Percentiles rank a stretch among this genome's conserved stretches.
Evolutionary conservation across 345 rosid genomes (phyloP).

Genomic region (Lumnitzera littorea): DNA sequence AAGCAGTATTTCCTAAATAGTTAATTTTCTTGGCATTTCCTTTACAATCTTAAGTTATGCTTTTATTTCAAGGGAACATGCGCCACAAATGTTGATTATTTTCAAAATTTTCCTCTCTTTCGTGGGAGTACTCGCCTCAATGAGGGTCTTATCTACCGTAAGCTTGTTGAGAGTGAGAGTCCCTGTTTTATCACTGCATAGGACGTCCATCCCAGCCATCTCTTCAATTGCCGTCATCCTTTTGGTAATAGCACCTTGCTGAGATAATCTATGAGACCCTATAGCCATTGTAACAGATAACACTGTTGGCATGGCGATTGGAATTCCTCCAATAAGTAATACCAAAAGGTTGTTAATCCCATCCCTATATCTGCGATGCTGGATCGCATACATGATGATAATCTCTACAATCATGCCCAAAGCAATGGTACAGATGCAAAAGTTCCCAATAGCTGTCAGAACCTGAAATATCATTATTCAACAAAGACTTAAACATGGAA

Average conservation of each 20-base stretch:
- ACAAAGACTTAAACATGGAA: too few species aligned
- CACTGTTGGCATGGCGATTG: constrained; percentile 90
- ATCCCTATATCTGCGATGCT: constrained; percentile 52
- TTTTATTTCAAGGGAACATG: neutral
- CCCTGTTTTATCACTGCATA: constrained; percentile 85
- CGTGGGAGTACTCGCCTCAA: constrained; percentile 39
- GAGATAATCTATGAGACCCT: constrained; percentile 71
- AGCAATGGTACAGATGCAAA: constrained; percentile 70
- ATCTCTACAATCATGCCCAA: constrained; percentile 60
- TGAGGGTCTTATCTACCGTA: constrained; percentile 66
- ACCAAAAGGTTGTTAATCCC: constrained; percentile 80
- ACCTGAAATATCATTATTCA: constrained; percentile 23
- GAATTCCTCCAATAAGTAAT: constrained; percentile 84
- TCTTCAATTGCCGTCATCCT: constrained; percentile 92
- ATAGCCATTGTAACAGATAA: constrained; percentile 87
- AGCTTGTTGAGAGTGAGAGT: constrained; percentile 88
- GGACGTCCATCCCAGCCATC: constrained; percentile 90
- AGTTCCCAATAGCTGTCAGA: constrained; percentile 82
- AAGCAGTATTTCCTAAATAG: constrained; percentile 1
- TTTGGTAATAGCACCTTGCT: constrained; percentile 86
- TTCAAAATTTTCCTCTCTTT: neutral
- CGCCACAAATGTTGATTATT: neutral
- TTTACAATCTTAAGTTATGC: neutral
- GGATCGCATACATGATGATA: constrained; percentile 72
- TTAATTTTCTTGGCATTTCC: neutral